phyloP scores from a whole-genome alignment of 129 eudicot species.

The Erigeron canadensis region DNA sequence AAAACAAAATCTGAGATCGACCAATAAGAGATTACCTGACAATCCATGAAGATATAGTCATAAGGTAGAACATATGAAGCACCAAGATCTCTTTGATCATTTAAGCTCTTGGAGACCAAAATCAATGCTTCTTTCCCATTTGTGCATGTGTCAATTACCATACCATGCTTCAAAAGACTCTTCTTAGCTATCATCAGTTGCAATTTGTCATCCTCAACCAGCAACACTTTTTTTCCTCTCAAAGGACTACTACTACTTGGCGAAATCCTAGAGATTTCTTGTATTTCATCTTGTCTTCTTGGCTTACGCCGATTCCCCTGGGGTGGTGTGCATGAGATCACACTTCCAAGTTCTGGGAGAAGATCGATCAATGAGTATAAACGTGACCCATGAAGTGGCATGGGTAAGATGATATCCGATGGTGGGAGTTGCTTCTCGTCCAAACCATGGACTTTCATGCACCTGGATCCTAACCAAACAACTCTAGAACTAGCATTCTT shows the following conservation, averaged over 20 bases:
- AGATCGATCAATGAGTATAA: constrained; percentile 38
- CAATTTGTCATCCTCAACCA: constrained; percentile 40
- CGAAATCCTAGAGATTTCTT: constrained; percentile 23
- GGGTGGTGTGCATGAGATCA: constrained; percentile 10
- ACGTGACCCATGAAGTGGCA: constrained; percentile 75
- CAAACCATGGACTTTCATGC: constrained; percentile 43
- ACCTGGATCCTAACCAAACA: constrained; percentile 56
- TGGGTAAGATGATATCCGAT: constrained; percentile 45
- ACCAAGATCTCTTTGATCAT: constrained; percentile 24
- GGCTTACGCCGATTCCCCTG: not conserved
- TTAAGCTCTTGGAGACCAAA: constrained; percentile 34
- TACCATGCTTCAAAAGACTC: constrained; percentile 30
- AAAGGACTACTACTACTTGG: constrained; percentile 25
- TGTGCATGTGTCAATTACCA: constrained; percentile 25
- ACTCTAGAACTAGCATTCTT: constrained; percentile 24
- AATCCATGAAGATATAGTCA: constrained; percentile 63
- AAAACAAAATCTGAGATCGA: not conserved
- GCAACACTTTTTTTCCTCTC: constrained; percentile 42
- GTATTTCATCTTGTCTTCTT: not conserved
- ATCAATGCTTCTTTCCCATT: constrained; percentile 48
- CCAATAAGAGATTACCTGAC: constrained; percentile 39
- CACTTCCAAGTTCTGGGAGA: constrained; percentile 54
- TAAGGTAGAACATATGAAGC: constrained; percentile 37
- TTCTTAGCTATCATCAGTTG: constrained; percentile 31
- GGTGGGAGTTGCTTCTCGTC: constrained; percentile 51